These are phyloP conservation scores for Biscutella laevigata DNA, from an alignment of 441 rosid genomes.

Conservation along the genomic window DNA sequence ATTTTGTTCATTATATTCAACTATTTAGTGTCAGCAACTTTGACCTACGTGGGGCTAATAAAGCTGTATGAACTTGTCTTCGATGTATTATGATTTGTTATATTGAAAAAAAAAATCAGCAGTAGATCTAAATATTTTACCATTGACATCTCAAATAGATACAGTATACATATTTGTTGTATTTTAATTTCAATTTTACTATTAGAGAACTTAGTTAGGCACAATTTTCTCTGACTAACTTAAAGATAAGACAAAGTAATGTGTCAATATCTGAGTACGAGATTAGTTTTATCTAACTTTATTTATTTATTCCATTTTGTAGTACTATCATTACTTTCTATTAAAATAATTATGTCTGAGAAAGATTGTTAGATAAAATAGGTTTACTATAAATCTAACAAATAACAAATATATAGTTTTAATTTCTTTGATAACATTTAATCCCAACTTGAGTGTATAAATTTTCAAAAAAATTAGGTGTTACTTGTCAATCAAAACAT, in stretches of 20 bases:
- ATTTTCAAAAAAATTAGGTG: not conserved
- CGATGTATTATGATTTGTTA: constrained; percentile 1
- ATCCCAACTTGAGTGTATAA: not conserved
- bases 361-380: not conserved
- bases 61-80: constrained; percentile 12
- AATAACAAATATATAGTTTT: not conserved
- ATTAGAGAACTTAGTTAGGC: too few species aligned
- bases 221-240: too few species aligned
- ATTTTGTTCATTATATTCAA: not conserved
- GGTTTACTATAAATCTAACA: not conserved
- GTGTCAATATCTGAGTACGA: too few species aligned
- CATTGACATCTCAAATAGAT: too few species aligned
- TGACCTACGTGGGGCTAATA: constrained; percentile 18
- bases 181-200: too few species aligned
- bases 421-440: too few species aligned
- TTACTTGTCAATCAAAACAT: constrained; percentile 11
- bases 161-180: too few species aligned
- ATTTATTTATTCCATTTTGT: not conserved
- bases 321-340: not conserved
- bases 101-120: too few species aligned
- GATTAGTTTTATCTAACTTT: not conserved
- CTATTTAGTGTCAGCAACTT: constrained; percentile 13
- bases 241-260: too few species aligned
- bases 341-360: not conserved
- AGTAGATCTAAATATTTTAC: too few species aligned